Conservation (phyloP, 257 asterid genomes). For the Fraxinus excelsior region DNA sequence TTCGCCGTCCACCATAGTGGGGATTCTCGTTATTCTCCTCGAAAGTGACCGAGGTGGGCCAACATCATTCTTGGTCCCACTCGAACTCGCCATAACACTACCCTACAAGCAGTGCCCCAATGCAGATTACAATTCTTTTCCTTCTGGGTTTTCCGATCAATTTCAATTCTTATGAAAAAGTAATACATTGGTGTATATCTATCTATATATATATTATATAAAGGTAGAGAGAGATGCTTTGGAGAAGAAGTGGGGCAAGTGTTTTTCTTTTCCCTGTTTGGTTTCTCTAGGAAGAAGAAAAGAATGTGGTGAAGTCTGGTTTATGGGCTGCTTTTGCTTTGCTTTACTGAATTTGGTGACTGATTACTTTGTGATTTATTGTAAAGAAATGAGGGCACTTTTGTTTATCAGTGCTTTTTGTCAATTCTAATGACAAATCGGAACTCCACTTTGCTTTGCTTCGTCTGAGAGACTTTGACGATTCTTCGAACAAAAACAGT, state of each 20-base stretch:
- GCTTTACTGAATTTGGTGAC: slow-evolving; percentile 20
- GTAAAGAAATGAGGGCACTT: slow-evolving; percentile 29
- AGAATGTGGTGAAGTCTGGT: slow-evolving; percentile 50
- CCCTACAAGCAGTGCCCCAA: neutral
- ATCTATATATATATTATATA: neutral
- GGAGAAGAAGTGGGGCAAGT: slow-evolving; percentile 57
- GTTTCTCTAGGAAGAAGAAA: slow-evolving; percentile 66
- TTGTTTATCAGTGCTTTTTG: slow-evolving; percentile 34
- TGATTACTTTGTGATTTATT: slow-evolving; percentile 7
- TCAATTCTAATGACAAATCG: slow-evolving; percentile 23
- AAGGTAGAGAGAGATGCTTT: slow-evolving; percentile 54
- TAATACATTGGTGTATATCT: slow-evolving; percentile 22
- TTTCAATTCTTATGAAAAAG: slow-evolving; percentile 28
- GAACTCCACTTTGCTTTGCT: slow-evolving; percentile 42
- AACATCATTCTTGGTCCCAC: slow-evolving; percentile 69
- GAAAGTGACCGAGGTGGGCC: slow-evolving; percentile 64
- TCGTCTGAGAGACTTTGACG: slow-evolving; percentile 7
- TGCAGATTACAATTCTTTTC: slow-evolving; percentile 20
- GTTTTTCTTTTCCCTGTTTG: slow-evolving; percentile 35
- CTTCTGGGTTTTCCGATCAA: slow-evolving; percentile 15
- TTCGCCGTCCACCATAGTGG: slow-evolving; percentile 67
- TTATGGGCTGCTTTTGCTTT: slow-evolving; percentile 31
- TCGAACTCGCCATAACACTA: slow-evolving; percentile 79
- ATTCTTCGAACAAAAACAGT: neutral
- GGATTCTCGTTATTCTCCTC: slow-evolving; percentile 54